phyloP scores from a whole-genome alignment of 2,329 filamentous ascomycete species.

The Paraconiothyrium sp. region DNA sequence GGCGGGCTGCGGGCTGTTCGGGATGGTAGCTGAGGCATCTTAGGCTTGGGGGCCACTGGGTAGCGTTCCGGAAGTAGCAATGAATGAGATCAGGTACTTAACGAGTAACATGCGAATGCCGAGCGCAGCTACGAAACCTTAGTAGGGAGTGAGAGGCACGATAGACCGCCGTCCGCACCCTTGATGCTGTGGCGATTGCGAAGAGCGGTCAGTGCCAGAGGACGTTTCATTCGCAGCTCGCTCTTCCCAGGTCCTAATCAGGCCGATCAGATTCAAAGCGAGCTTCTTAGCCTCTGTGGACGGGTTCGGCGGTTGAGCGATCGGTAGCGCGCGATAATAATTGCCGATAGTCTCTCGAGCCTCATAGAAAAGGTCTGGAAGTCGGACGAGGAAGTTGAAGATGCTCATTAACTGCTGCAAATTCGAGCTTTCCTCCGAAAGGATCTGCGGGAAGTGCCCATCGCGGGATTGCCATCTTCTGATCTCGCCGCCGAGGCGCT shows the following conservation, averaged over 20 bases:
- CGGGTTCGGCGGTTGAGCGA: conserved; percentile 81
- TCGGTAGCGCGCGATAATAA: conserved; percentile 90
- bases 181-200: conserved; percentile 80
- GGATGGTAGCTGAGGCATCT: conserved; percentile 41
- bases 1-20: conserved; percentile 62
- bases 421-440: conserved; percentile 94
- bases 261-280: conserved; percentile 85
- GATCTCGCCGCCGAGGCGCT: conserved; percentile 76
- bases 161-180: conserved; percentile 74
- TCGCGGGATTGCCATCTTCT: conserved; percentile 71
- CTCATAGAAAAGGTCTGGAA: conserved; percentile 94
- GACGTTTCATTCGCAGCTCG: conserved; percentile 71
- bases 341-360: conserved; percentile 85
- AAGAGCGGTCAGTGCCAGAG: conserved; percentile 55
- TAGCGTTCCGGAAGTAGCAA: conserved; percentile 91
- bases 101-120: conserved; percentile 80
- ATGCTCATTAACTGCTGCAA: conserved; percentile 96
- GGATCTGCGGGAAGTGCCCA: conserved; percentile 90
- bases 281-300: conserved; percentile 93
- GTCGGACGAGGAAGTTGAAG: conserved; percentile 93
- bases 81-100: conserved; percentile 95
- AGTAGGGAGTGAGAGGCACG: conserved; percentile 63
- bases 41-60: conserved; percentile 66
- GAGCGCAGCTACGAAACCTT: conserved; percentile 54
- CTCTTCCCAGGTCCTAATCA: conserved; percentile 95